A percentile compares a stretch with the other conserved stretches of the same genome.
These are phyloP conservation scores for Epichloe hybrida DNA, from an alignment of 2,329 filamentous ascomycete genomes.

Conservation along the genomic window DNA sequence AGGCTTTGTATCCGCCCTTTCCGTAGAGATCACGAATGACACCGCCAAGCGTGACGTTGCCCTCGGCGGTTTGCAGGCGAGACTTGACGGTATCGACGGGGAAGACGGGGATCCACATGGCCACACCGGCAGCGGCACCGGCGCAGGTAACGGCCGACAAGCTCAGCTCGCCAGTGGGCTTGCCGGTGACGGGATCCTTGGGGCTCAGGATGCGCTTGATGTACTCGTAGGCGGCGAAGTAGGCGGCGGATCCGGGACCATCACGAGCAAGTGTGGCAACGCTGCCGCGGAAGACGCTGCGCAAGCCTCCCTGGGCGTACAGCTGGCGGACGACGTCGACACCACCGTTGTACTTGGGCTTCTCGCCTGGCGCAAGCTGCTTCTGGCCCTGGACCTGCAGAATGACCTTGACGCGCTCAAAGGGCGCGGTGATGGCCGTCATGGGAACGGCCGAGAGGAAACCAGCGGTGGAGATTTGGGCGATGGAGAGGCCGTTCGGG, in stretches of 20 bases:
- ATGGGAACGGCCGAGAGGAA: conserved; percentile 97
- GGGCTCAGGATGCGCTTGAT: conserved; percentile 83
- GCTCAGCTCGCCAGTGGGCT: conserved; percentile 63
- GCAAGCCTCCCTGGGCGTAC: conserved; percentile 79
- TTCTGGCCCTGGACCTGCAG: conserved; percentile 95
- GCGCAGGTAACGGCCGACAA: conserved; percentile 73
- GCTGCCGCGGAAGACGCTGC: conserved; percentile 83
- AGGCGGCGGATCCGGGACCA: conserved; percentile 82
- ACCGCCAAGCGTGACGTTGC: conserved; percentile 64
- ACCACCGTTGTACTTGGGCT: conserved; percentile 80
- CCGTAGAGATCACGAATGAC: conserved; percentile 75
- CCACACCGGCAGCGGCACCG: conserved; percentile 80
- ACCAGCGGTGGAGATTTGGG: conserved; percentile 78
- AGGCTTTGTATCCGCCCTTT: conserved; percentile 72
- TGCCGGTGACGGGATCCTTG: conserved; percentile 58
- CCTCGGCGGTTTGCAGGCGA: conserved; percentile 79
- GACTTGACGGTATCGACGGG: conserved; percentile 95
- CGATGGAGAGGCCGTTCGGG: conserved; percentile 64
- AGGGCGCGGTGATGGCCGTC: conserved; percentile 96
- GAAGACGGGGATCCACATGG: conserved; percentile 99
- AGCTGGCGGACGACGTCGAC: conserved; percentile 85
- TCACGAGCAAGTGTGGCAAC: conserved; percentile 87
- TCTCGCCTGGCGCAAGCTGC: conserved; percentile 75
- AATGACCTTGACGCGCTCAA: conserved; percentile 97
- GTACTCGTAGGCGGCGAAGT: conserved; percentile 95